phyloP scores from a whole-genome alignment of 257 asterid species.

The Solanum chmielewskii region DNA sequence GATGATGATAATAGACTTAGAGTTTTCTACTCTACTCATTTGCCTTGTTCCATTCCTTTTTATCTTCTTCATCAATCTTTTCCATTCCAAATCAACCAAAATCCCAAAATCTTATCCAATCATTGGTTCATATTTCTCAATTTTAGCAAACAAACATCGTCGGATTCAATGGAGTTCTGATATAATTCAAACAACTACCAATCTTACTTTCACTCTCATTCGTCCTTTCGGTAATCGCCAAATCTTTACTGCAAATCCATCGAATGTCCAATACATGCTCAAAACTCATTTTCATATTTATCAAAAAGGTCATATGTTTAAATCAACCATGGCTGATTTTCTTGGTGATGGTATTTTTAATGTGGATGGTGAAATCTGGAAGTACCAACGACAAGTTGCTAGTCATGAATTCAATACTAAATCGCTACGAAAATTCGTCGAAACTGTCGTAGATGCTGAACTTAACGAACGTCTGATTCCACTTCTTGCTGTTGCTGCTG shows the following conservation, averaged over 20 bases:
- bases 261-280: slow-evolving; percentile 52
- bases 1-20: neutral
- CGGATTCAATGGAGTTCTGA: slow-evolving; percentile 47
- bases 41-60: slow-evolving; percentile 16
- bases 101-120: slow-evolving; percentile 37
- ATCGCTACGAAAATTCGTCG: slow-evolving; percentile 43
- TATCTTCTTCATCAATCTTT: slow-evolving; percentile 9
- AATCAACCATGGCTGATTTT: slow-evolving; percentile 20
- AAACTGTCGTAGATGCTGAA: slow-evolving; percentile 37
- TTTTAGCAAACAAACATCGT: slow-evolving; percentile 25
- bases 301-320: slow-evolving; percentile 29
- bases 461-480: slow-evolving; percentile 34
- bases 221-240: slow-evolving; percentile 36
- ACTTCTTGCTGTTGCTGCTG: slow-evolving; percentile 15
- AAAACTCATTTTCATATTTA: slow-evolving; percentile 36
- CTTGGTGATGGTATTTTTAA: slow-evolving; percentile 23
- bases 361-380: slow-evolving; percentile 48
- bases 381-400: slow-evolving; percentile 40
- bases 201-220: slow-evolving; percentile 42
- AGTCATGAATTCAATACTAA: slow-evolving; percentile 51
- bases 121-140: slow-evolving; percentile 30
- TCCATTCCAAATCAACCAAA: neutral
- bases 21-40: slow-evolving; percentile 10
- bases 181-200: slow-evolving; percentile 15
- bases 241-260: slow-evolving; percentile 48